Conservation (phyloP, 1,284 basidiomycete species). For the Vanrija humicola region DNA sequence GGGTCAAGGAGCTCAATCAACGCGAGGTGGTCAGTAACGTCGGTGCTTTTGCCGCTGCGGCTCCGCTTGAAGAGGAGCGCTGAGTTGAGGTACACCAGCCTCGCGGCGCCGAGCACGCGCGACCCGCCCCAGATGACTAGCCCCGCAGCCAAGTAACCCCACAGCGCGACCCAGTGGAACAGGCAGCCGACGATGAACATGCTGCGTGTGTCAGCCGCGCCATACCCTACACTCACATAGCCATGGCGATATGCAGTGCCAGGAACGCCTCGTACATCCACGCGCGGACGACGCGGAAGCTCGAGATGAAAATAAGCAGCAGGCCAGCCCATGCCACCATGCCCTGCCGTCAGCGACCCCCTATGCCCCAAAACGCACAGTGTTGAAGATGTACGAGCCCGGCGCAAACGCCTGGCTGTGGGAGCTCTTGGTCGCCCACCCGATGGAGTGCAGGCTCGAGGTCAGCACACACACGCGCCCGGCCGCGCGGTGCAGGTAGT, state of each 20-base stretch:
- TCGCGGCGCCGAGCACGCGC: conserved; percentile 56
- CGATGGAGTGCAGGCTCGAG: conserved; percentile 32
- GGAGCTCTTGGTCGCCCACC: conserved; percentile 17
- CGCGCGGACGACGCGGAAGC: conserved; percentile 49
- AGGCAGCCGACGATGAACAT: conserved; percentile 20
- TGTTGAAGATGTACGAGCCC: conserved; percentile 10
- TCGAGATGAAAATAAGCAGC: conserved; percentile 50
- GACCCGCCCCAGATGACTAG: conserved; percentile 60
- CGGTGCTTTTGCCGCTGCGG: background rate
- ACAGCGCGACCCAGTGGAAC: conserved; percentile 15
- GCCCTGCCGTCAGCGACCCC: background rate
- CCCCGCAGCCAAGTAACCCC: conserved; percentile 1
- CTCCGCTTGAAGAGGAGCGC: conserved; percentile 7
- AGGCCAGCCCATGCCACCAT: conserved; percentile 32
- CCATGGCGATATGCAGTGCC: conserved; percentile 52
- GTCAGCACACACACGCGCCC: conserved; percentile 32
- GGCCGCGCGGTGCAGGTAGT: conserved; percentile 39
- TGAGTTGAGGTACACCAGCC: conserved; percentile 56
- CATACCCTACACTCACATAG: no score
- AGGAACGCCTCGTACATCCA: conserved; percentile 55
- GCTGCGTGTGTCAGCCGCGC: conserved; percentile 8
- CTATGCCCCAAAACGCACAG: background rate
- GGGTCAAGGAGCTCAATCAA: conserved; percentile 53
- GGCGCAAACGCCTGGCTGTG: conserved; percentile 7
- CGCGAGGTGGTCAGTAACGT: conserved; percentile 14